A percentile compares a stretch with the other conserved stretches of the same genome.
Conservation (phyloP, 352 stramenopile species). For the Elongisporangium prolatum region DNA sequence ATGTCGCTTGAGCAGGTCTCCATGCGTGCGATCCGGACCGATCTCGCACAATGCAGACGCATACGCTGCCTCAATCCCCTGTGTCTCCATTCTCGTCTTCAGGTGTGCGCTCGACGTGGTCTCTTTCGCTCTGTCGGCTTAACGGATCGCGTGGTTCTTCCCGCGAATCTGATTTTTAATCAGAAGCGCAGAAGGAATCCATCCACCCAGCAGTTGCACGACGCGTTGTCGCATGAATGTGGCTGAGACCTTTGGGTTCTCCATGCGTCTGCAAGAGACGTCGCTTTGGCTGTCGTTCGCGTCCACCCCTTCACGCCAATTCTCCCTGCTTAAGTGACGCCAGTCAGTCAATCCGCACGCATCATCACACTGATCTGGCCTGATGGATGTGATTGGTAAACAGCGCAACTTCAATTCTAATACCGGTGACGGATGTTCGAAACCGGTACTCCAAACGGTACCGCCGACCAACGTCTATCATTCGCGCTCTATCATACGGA, state of each 20-base stretch:
- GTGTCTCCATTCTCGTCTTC: not conserved
- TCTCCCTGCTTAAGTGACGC: not conserved
- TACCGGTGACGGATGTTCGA: not conserved
- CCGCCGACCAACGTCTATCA: not conserved
- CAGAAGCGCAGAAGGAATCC: not conserved
- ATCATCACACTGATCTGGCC: not conserved
- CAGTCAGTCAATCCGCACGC: not conserved
- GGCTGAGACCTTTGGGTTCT: not conserved
- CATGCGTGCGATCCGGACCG: not conserved
- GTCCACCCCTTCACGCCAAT: too few relatives aligned
- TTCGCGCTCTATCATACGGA: not conserved
- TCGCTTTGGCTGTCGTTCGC: not conserved
- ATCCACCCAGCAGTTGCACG: not conserved
- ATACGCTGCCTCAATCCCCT: not conserved
- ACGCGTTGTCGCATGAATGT: not conserved
- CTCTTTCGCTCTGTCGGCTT: not conserved
- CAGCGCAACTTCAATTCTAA: slow-evolving; percentile 1
- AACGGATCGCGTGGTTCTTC: not conserved
- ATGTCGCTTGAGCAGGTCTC: not conserved
- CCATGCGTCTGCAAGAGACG: not conserved
- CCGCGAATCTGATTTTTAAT: not conserved
- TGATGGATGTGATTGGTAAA: not conserved
- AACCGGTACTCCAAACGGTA: not conserved
- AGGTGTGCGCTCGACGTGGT: not conserved
- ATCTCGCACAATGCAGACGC: not conserved